phyloP scores from a whole-genome alignment of 345 rosid genomes.

The Salix caprea region DNA sequence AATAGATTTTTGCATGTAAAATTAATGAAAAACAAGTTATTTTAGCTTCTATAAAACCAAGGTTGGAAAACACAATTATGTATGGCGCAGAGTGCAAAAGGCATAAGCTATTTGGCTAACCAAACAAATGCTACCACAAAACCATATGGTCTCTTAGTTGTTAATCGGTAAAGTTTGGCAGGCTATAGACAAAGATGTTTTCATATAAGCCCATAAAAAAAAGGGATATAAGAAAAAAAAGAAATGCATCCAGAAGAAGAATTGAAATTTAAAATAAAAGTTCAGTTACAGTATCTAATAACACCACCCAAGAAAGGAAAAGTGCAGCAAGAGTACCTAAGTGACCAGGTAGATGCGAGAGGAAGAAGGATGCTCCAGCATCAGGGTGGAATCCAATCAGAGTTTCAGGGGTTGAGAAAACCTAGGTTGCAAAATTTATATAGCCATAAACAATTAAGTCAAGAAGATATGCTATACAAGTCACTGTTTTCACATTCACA shows the following conservation, averaged over 20 bases:
- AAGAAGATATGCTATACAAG: background rate
- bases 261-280: background rate
- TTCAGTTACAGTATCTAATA: background rate
- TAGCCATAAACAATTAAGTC: background rate
- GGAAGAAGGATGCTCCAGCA: conserved; percentile 93
- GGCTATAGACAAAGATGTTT: background rate
- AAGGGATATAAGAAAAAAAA: background rate
- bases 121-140: too few relatives aligned
- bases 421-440: conserved; percentile 28
- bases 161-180: background rate
- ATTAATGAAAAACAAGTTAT: background rate
- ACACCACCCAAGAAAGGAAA: background rate
- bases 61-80: too few relatives aligned
- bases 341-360: conserved; percentile 79
- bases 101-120: too few relatives aligned
- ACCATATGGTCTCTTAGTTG: too few relatives aligned
- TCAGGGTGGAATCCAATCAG: conserved; percentile 94
- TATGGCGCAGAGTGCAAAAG: too few relatives aligned
- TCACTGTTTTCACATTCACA: background rate
- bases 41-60: too few relatives aligned
- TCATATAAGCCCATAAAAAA: background rate
- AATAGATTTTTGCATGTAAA: background rate
- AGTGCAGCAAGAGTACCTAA: conserved; percentile 48
- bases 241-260: background rate
- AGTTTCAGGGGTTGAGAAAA: conserved; percentile 94